Base-by-base conservation (phyloP, 306 rosid genomes). In the Chamaecrista fasciculata region DNA sequence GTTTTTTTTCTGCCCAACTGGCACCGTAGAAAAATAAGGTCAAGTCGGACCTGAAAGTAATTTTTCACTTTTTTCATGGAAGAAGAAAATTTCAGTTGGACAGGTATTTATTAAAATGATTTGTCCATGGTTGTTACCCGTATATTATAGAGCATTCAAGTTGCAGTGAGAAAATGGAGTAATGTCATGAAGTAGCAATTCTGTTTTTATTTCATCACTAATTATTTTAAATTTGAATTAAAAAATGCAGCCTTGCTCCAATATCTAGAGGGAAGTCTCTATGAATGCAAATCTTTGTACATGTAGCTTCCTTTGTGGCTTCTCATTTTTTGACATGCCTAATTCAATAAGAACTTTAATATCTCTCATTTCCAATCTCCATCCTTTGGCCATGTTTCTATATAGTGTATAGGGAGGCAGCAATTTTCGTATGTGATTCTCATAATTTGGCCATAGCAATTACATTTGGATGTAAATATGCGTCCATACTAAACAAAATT, bases 161-260 rank as follows among this genome's bases (percentile, higher is more conserved):
- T 24, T 53, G n/a, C 43, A 0, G 4, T 4, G 10, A 34, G 67
- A 46, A 47, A 42, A 47, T 39, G 18, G 61, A 48, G 10, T 37
- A 28, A 14, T 9, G 31, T 34, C 29, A 33, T 37, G 20, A 44
- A 64, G 31, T 51, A 14, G 4, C 19, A 8, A 11, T 51, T 18
- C 31, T 34, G 20, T 36, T 34, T 59, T 63, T 72, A 25, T 59
- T 63, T 69, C 20, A 66, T 55, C 44, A 55, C 36, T 44, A 20
- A 46, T 68, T 48, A 11, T 42, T 42, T 42, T 42, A 62, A 69
- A 11, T 63, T 37, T 65, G 28, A 55, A 26, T 55, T 49, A 4
- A 36, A 4, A 36, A 28, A 73, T 70, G 76, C 83, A 92, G 98
- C 76, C 96, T 93, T 71, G 91, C 93, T 78, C 98, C 96, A 14